These are phyloP conservation scores for Microdochium nivale DNA, from an alignment of 2,329 filamentous ascomycete genomes.

Conservation along the genomic window DNA sequence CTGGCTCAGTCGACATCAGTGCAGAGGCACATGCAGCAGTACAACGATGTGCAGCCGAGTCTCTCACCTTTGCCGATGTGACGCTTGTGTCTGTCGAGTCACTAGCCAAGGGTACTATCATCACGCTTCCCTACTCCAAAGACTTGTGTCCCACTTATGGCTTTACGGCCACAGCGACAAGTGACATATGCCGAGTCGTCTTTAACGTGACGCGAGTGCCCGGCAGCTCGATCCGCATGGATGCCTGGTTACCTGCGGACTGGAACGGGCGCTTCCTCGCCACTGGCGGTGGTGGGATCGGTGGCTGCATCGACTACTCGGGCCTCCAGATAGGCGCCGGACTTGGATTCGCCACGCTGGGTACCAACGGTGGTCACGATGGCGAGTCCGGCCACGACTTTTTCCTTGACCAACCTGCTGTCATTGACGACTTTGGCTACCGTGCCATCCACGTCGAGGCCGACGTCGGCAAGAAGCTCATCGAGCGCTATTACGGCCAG, in stretches of 20 bases:
- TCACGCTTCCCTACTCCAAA: background rate
- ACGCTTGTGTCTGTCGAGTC: background rate
- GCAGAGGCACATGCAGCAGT: background rate
- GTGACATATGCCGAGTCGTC: background rate
- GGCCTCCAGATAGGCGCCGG: conserved; percentile 26
- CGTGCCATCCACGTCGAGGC: conserved; percentile 29
- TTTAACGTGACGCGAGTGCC: background rate
- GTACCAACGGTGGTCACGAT: conserved; percentile 32
- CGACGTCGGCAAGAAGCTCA: conserved; percentile 34
- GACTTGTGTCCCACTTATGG: background rate
- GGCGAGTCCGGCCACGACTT: conserved; percentile 17
- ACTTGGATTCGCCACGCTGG: conserved; percentile 28
- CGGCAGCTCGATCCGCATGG: background rate
- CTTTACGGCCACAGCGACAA: background rate
- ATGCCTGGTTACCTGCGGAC: conserved; percentile 1
- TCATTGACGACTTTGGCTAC: conserved; percentile 17
- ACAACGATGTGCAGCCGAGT: background rate
- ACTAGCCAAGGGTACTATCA: background rate
- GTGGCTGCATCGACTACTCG: conserved; percentile 29
- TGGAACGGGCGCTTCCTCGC: conserved; percentile 29
- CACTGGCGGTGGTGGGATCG: conserved; percentile 30
- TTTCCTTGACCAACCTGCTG: conserved; percentile 16
- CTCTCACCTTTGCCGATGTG: background rate
- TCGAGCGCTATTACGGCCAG: conserved; percentile 30
- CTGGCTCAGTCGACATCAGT: background rate